phyloP scores from a whole-genome alignment of 2,329 filamentous ascomycete species.

The Aspergillus flavus region DNA sequence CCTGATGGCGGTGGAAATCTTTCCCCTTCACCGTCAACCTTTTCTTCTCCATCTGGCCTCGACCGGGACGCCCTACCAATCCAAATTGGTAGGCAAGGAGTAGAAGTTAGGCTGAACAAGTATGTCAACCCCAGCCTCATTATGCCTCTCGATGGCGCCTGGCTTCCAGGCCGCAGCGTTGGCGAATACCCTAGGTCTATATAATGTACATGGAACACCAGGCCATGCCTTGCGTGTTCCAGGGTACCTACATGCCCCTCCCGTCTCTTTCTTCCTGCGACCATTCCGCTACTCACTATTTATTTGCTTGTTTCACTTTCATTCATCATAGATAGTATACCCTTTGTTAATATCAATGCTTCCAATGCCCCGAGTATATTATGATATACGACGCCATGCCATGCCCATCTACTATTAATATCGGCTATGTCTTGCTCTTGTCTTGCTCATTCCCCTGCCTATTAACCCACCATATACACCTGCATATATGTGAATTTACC shows the following conservation, averaged over 20 bases:
- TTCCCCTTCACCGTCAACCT: constrained; percentile 39
- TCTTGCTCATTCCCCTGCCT: background rate
- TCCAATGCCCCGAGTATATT: background rate
- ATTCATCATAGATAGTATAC: background rate
- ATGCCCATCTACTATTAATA: constrained; percentile 8
- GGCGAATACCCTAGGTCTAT: constrained; percentile 22
- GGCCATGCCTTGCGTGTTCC: background rate
- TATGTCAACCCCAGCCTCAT: constrained; percentile 52
- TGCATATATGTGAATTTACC: background rate
- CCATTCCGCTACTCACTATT: background rate
- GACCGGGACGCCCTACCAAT: constrained; percentile 48
- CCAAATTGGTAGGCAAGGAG: constrained; percentile 42
- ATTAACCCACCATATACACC: background rate
- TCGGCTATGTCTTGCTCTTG: background rate
- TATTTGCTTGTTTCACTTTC: background rate
- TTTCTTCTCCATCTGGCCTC: constrained; percentile 46
- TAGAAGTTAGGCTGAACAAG: constrained; percentile 44
- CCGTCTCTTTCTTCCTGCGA: background rate
- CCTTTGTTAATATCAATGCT: background rate
- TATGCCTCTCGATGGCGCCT: constrained; percentile 46
- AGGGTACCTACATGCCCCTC: background rate
- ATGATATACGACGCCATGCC: constrained; percentile 14
- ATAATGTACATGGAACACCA: constrained; percentile 20
- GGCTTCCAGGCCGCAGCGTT: constrained; percentile 40
- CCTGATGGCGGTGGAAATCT: constrained; percentile 52